Evolutionary conservation across 768 basidiomycete genomes (phyloP).

Genomic region (Suillus clintonianus): DNA sequence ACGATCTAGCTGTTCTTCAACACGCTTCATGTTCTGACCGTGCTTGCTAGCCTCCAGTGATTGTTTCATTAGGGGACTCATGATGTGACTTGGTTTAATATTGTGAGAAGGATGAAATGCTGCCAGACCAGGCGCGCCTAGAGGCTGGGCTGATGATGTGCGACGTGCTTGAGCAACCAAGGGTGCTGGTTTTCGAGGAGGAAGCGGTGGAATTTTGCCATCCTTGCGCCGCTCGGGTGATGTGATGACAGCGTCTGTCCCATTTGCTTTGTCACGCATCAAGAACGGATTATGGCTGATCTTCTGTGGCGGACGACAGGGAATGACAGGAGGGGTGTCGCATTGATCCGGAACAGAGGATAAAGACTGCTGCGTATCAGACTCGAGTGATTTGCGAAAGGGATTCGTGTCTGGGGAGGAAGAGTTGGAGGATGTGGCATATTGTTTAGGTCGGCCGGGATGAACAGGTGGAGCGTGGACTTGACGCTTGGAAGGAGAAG

Average conservation of each 20-base stretch:
- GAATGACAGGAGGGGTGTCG: slow-evolving; percentile 3
- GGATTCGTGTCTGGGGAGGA: slow-evolving; percentile 31
- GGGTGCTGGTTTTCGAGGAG: slow-evolving; percentile 38
- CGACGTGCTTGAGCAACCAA: slow-evolving; percentile 19
- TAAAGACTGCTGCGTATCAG: not conserved
- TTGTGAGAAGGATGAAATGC: slow-evolving; percentile 21
- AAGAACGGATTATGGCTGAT: slow-evolving; percentile 35
- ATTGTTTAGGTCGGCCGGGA: slow-evolving; percentile 25
- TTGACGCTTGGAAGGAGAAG: slow-evolving; percentile 25
- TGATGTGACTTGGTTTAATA: slow-evolving; percentile 44
- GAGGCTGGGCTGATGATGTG: slow-evolving; percentile 11
- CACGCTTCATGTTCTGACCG: slow-evolving; percentile 68
- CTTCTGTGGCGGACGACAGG: slow-evolving; percentile 18
- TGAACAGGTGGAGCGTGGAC: slow-evolving; percentile 27
- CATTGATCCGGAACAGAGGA: slow-evolving; percentile 5
- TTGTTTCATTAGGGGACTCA: slow-evolving; percentile 70
- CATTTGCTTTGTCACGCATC: slow-evolving; percentile 20
- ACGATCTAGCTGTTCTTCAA: slow-evolving; percentile 66
- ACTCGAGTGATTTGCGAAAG: slow-evolving; percentile 27
- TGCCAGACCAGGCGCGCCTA: not conserved
- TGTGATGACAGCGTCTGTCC: not conserved
- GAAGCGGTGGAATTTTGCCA: slow-evolving; percentile 29
- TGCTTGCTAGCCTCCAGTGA: slow-evolving; percentile 73
- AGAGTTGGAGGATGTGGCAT: slow-evolving; percentile 17
- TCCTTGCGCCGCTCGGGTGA: slow-evolving; percentile 15